phyloP scores from a whole-genome alignment of 2,329 filamentous ascomycete species.

The Tetracladium maxilliforme region DNA sequence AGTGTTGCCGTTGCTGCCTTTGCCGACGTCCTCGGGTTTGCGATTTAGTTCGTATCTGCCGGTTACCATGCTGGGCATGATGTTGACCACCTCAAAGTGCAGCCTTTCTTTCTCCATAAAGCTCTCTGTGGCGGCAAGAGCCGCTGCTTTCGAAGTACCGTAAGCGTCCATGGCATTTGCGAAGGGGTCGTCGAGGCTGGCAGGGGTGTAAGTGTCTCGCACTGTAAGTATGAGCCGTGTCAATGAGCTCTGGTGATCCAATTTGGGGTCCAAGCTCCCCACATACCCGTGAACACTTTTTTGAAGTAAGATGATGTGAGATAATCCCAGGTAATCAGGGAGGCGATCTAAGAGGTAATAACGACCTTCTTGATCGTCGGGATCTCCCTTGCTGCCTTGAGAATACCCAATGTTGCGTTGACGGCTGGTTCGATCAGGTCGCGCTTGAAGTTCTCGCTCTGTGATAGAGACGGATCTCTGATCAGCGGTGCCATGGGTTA shows the following conservation, averaged over 20 bases:
- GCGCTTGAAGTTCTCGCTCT: slow-evolving; percentile 7
- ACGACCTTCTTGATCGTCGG: slow-evolving; percentile 8
- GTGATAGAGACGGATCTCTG: slow-evolving; percentile 1
- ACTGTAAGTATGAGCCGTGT: too few species aligned
- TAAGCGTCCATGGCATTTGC: slow-evolving; percentile 12
- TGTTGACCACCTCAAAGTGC: slow-evolving; percentile 6
- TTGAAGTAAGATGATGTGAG: slow-evolving; percentile 6
- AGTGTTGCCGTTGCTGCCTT: background rate
- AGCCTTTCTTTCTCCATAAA: slow-evolving; percentile 9
- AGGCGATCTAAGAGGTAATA: slow-evolving; percentile 11
- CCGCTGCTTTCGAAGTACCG: slow-evolving; percentile 12
- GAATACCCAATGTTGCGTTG: slow-evolving; percentile 6
- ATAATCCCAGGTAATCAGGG: slow-evolving; percentile 9
- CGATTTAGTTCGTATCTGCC: slow-evolving; percentile 6
- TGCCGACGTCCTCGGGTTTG: slow-evolving; percentile 3
- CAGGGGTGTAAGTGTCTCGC: slow-evolving; percentile 2
- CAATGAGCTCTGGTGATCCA: too few species aligned
- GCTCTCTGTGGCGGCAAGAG: slow-evolving; percentile 9
- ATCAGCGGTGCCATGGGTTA: background rate
- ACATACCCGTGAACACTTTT: slow-evolving; percentile 4
- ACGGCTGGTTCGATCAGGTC: slow-evolving; percentile 9
- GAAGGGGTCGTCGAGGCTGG: slow-evolving; percentile 3
- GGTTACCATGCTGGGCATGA: slow-evolving; percentile 6
- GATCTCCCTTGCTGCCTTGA: slow-evolving; percentile 6
- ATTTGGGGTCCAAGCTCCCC: background rate